phyloP scores from a whole-genome alignment of 225 moss, liverwort and hornwort genomes.

The Climacium dendroides region DNA sequence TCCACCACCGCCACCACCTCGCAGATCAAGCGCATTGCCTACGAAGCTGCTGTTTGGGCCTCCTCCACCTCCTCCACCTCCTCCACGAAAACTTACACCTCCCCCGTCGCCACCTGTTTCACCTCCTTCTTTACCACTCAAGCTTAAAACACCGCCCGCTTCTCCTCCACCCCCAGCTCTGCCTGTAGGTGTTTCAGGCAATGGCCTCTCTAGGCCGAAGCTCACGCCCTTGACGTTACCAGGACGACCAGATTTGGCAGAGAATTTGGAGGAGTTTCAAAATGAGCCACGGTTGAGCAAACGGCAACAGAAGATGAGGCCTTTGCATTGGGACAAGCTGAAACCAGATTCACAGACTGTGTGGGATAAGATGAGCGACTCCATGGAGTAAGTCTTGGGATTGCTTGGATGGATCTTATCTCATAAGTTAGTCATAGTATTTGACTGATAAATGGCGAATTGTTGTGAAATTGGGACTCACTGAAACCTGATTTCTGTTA shows the following conservation, averaged over 20 bases:
- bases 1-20: constrained; percentile 4
- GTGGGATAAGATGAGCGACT: constrained; percentile 83
- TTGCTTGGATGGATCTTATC: background rate
- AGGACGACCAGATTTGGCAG: constrained; percentile 5
- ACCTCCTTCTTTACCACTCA: background rate
- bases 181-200: background rate
- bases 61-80: constrained; percentile 19
- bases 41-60: background rate
- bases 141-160: background rate
- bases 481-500: background rate
- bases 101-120: constrained; percentile 7
- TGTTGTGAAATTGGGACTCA: background rate
- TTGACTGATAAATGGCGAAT: background rate
- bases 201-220: background rate
- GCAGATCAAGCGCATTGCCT: background rate
- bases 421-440: background rate
- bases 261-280: constrained; percentile 1
- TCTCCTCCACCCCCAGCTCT: background rate
- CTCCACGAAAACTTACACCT: background rate
- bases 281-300: background rate
- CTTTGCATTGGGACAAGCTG: constrained; percentile 90
- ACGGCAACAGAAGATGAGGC: constrained; percentile 60
- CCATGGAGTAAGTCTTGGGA: constrained; percentile 55
- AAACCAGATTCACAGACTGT: constrained; percentile 65
- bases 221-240: constrained; percentile 18